Base-by-base conservation (phyloP, 2,329 filamentous ascomycete genomes). In the Trichoderma guizhouense region DNA sequence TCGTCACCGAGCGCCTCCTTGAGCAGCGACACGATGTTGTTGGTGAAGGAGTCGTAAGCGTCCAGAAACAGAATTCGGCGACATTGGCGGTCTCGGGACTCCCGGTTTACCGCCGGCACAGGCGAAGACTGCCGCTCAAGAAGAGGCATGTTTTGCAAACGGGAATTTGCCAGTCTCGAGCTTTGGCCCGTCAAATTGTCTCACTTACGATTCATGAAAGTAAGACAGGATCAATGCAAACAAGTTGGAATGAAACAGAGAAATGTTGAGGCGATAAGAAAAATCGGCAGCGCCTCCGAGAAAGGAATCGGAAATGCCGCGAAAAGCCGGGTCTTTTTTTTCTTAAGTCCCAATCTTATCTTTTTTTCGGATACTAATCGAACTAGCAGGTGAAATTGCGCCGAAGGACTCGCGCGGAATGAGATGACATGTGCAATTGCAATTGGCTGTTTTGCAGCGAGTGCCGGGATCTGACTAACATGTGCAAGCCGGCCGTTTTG, bases 31-130 rank as follows among this genome's bases (percentile, higher is more conserved):
- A 97, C 90, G 77, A 98, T 96, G 83, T 98, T 98, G 83, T 97
- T 95, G 70, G 94, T 93, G 82, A 98, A 99, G 55, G 95, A 98
- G 84, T 99, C 96, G 82, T 97, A 97, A 74, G 95, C 95, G 81
- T 98, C 96, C 76, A 99, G 86, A 82, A 97, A 97, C 74, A 98
- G 89, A 74, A 98, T 92, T 73, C 84, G 84, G 71, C 74, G 78
- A 69, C 72, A 72, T 43, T 26, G 71, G 28, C 63, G 14, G 57
- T 24, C 21, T 30, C 47, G 18, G 11, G 7, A 7, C 11, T 2
- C 55, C 21, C n/a, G 24, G 39, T 21, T 47, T 15, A 32, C 69
- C 69, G 39, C 62, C 62, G 39, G 32, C 36, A 51, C 26, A 1
- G 69, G 36, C 15, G 53, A 39, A 14, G 71, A 51, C 15, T 57